Base-by-base conservation (phyloP, 169 alveolate genomes). In the Plasmodium falciparum region DNA sequence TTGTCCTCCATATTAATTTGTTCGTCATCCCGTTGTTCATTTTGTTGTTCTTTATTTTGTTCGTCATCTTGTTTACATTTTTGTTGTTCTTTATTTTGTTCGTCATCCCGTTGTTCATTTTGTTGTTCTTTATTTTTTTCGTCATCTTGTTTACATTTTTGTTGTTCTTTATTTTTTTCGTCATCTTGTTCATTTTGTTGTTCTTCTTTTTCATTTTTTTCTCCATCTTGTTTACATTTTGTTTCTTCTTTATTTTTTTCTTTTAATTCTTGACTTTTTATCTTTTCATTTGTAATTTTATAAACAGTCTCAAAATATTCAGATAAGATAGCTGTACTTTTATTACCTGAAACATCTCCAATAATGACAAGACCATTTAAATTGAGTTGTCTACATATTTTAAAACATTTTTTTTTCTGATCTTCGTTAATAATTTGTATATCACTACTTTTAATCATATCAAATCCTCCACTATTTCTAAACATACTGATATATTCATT, bases 311-410 rank as follows among this genome's bases (percentile, higher is more conserved):
- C 92, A 95, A 97, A 97, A 93, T 97, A 98, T 83, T 98, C 99
- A 11, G 99, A 99, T 62, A 98, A 88, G 22, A 97, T 88, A 29
- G 99, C 97, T 8, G 98, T 98, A 88, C 97, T 97, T 20, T 98
- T 97, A 90, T 97, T 97, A 20, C 99, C 97, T 62, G 97, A 99
- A 85, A 96, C 98, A 13, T 99, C 99, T n/a, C 99, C 99, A 65
- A 97, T 96, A 45, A 98, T 97, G 45, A 97, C 97, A 56, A 98
- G 93, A 2, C 99, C 99, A 85, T 97, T 96, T 45, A 98, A 93
- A 86, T 97, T 93, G n/a, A 98, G 94, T 45, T 95, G 97, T 50
- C 94, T 94, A 93, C 89, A 78, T n/a, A 78, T 78, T 70, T 78
- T 78, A 59, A 78, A 78, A n/a, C 58, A 74, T 45, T 95, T 95